These are phyloP conservation scores for Kodamaea fungicola DNA, from an alignment of 1,139 yeast species.

Conservation along the genomic window DNA sequence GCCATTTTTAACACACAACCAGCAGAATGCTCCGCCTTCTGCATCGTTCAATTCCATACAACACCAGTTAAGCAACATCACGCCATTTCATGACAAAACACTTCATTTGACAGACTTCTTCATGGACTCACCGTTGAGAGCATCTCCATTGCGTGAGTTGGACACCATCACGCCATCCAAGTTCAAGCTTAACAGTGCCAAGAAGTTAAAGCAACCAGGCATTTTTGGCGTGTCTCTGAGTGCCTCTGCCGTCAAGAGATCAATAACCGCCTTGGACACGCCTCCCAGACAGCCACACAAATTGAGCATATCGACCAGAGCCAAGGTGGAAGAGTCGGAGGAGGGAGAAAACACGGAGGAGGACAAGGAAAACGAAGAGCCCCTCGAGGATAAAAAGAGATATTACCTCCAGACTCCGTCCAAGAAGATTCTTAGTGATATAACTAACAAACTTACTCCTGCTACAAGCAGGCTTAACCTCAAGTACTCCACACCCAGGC, in stretches of 20 bases:
- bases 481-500: slow-evolving; percentile 18
- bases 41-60: slow-evolving; percentile 13
- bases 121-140: slow-evolving; percentile 42
- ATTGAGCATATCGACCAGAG: slow-evolving; percentile 19
- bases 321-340: slow-evolving; percentile 12
- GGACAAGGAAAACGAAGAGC: slow-evolving; percentile 10
- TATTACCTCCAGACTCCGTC: slow-evolving; percentile 31
- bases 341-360: slow-evolving; percentile 9
- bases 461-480: slow-evolving; percentile 5
- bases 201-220: slow-evolving; percentile 13
- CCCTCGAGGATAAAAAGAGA: slow-evolving; percentile 6
- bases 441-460: slow-evolving; percentile 17
- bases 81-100: slow-evolving; percentile 46
- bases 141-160: slow-evolving; percentile 29
- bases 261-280: slow-evolving; percentile 38
- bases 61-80: slow-evolving; percentile 25
- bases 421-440: slow-evolving; percentile 25
- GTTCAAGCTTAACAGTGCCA: slow-evolving; percentile 25
- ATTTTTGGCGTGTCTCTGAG: background rate
- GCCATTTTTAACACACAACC: slow-evolving; percentile 43
- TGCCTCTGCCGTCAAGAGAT: slow-evolving; percentile 29
- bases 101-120: slow-evolving; percentile 43
- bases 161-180: slow-evolving; percentile 46
- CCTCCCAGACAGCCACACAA: slow-evolving; percentile 41
- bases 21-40: slow-evolving; percentile 11